A percentile compares a stretch with the other conserved stretches of the same genome.
Conservation (phyloP, 176 grass and related monocot genomes). For the Rhynchospora tenuis region DNA sequence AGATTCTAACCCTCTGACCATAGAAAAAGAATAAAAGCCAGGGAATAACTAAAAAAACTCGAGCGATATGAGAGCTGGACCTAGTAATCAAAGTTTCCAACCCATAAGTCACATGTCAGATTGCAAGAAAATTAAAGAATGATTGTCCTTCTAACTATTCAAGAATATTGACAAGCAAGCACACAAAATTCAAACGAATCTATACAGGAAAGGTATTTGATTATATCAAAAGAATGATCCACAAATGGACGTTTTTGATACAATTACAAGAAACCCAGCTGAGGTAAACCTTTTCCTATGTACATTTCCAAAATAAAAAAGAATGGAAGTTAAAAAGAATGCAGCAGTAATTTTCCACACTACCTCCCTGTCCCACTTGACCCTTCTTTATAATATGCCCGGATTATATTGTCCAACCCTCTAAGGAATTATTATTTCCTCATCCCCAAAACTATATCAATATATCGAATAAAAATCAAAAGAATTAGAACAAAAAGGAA, state of each 20-base stretch:
- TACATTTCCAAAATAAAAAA: constrained; percentile 11
- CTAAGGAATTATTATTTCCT: not conserved
- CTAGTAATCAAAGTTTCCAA: too few species aligned
- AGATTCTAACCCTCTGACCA: too few species aligned
- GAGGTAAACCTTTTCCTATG: not conserved
- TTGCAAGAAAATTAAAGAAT: not conserved
- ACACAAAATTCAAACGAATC: not conserved
- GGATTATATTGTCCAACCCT: not conserved
- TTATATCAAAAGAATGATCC: not conserved
- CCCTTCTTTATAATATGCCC: not conserved
- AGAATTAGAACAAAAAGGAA: not conserved
- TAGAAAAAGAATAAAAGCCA: too few species aligned
- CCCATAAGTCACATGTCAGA: not conserved
- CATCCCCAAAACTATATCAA: constrained; percentile 5
- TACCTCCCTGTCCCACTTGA: not conserved
- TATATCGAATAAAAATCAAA: not conserved
- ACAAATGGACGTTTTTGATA: not conserved
- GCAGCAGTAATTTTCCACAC: not conserved
- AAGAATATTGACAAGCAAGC: not conserved
- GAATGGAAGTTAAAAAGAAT: constrained; percentile 11
- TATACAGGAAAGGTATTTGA: not conserved
- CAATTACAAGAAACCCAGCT: not conserved
- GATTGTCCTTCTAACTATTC: not conserved
- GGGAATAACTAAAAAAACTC: too few species aligned
- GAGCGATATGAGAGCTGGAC: too few species aligned